Evolutionary conservation across 2,329 filamentous ascomycete genomes (phyloP).

Genomic region (Geosmithia morbida): DNA sequence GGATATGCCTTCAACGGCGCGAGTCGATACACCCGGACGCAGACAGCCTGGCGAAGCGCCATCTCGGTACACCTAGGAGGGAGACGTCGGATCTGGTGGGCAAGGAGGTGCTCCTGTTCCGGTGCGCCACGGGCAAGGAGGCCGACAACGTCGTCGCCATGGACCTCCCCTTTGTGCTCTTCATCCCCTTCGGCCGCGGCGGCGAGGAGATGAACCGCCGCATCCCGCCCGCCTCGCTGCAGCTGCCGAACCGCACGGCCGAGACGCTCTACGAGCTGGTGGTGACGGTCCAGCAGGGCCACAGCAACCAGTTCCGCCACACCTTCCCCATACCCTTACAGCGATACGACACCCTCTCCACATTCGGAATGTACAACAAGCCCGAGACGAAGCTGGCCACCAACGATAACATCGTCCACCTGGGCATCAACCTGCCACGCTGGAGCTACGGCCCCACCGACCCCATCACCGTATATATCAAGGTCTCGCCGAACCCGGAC

Average conservation of each 20-base stretch:
- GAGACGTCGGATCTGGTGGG: conserved; percentile 88
- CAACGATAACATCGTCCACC: conserved; percentile 78
- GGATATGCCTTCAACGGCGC: conserved; percentile 82
- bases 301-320: conserved; percentile 77
- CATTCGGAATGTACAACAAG: conserved; percentile 98
- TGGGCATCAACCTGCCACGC: conserved; percentile 81
- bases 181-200: conserved; percentile 87
- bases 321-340: conserved; percentile 80
- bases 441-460: conserved; percentile 96
- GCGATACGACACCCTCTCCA: conserved; percentile 91
- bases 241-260: conserved; percentile 81
- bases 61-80: conserved; percentile 76
- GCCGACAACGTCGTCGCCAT: conserved; percentile 83
- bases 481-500: conserved; percentile 80
- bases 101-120: conserved; percentile 86
- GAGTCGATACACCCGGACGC: conserved; percentile 95
- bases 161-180: conserved; percentile 94
- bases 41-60: conserved; percentile 85
- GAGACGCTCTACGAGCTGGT: conserved; percentile 97
- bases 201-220: conserved; percentile 80
- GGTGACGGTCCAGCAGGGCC: conserved; percentile 86
- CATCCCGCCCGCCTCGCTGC: conserved; percentile 83
- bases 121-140: conserved; percentile 71
- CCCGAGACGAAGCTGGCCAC: conserved; percentile 78
- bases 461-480: conserved; percentile 91